A percentile compares a stretch with the other conserved stretches of the same genome.
phyloP scores from a whole-genome alignment of 108 stramenopile species.

The Nitzschia inconspicua region DNA sequence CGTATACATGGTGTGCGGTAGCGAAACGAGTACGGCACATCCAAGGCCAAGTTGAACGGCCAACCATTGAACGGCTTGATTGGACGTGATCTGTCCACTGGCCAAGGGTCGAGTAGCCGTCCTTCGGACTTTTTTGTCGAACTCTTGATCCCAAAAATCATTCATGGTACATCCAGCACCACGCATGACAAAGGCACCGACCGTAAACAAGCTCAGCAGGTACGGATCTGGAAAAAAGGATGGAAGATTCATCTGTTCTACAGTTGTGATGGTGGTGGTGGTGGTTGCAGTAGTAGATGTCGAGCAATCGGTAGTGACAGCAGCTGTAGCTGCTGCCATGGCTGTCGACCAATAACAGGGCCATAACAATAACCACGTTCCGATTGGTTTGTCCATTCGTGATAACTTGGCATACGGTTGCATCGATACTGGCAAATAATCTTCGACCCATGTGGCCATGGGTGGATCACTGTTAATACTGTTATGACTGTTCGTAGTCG shows the following conservation, averaged over 20 bases:
- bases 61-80: constrained; percentile 81
- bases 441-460: constrained; percentile 48
- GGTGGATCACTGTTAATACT: too few relatives aligned
- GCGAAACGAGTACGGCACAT: constrained; percentile 80
- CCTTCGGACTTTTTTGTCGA: constrained; percentile 85
- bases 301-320: neutral
- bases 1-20: constrained; percentile 74
- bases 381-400: constrained; percentile 85
- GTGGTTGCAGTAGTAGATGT: too few relatives aligned
- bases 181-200: constrained; percentile 93
- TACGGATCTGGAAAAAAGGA: constrained; percentile 31
- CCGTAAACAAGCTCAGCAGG: constrained; percentile 56
- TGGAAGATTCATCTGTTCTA: neutral
- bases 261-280: neutral
- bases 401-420: constrained; percentile 79
- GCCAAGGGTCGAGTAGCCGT: constrained; percentile 91
- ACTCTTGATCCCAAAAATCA: constrained; percentile 95
- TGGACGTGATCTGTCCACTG: constrained; percentile 51
- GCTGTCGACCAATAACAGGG: constrained; percentile 84
- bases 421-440: constrained; percentile 19
- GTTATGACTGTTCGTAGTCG: too few relatives aligned
- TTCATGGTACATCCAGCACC: constrained; percentile 98
- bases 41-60: constrained; percentile 82
- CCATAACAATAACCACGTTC: constrained; percentile 81
- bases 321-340: constrained; percentile 38